Percentiles rank a stretch among this genome's conserved stretches.
phyloP scores from a whole-genome alignment of 2,329 filamentous ascomycete species.

The Grosmannia clavigera region DNA sequence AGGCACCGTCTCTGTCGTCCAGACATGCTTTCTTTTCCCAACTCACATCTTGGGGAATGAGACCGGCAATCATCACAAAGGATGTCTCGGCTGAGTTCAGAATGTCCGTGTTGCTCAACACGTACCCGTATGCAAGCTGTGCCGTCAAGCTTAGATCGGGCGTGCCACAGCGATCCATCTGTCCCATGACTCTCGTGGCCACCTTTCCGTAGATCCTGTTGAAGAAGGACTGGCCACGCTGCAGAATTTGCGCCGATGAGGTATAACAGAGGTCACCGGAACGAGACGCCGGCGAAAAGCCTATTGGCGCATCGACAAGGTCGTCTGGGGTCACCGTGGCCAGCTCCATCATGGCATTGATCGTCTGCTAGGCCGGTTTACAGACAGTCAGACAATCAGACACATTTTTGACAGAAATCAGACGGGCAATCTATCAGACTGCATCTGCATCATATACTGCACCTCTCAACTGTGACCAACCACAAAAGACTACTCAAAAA shows the following conservation, averaged over 20 bases:
- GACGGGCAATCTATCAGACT: neutral
- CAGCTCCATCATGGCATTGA: slow-evolving; percentile 33
- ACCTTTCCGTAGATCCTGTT: slow-evolving; percentile 37
- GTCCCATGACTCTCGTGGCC: slow-evolving; percentile 30
- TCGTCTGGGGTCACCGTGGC: slow-evolving; percentile 28
- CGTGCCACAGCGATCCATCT: slow-evolving; percentile 35
- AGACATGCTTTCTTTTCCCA: neutral
- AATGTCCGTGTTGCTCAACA: slow-evolving; percentile 34
- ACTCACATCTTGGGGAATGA: slow-evolving; percentile 39
- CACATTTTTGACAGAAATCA: neutral
- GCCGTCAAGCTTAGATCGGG: slow-evolving; percentile 36
- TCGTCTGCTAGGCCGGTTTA: slow-evolving; percentile 20
- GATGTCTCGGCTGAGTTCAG: slow-evolving; percentile 35
- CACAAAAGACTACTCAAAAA: no score
- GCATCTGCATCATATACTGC: no score
- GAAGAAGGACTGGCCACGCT: slow-evolving; percentile 34
- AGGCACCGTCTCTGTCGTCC: neutral
- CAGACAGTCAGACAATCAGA: neutral
- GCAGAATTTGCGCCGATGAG: slow-evolving; percentile 22
- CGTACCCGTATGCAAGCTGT: slow-evolving; percentile 34
- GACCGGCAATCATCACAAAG: slow-evolving; percentile 35
- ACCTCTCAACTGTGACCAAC: no score
- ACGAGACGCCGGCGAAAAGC: slow-evolving; percentile 25
- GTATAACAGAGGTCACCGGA: slow-evolving; percentile 25
- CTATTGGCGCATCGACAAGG: slow-evolving; percentile 26